Percentiles rank a stretch among this genome's conserved stretches.
These are phyloP conservation scores for Phytopythium mirpurense DNA, from an alignment of 352 stramenopile species.

Conservation along the genomic window DNA sequence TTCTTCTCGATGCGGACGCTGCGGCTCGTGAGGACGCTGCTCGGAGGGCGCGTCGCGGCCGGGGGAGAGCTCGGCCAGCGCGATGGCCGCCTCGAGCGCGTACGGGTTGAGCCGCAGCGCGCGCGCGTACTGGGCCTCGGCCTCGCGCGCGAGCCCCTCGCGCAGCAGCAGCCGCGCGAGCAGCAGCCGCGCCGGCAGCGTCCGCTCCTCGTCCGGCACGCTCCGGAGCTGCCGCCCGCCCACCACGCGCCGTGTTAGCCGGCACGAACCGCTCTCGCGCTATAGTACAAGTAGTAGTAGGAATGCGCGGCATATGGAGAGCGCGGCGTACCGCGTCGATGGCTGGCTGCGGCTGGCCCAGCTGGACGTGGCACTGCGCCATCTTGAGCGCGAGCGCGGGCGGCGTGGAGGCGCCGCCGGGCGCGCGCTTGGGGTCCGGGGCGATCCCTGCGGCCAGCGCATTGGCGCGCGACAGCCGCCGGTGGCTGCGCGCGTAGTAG, in stretches of 20 bases:
- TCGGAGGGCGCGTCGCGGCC: background rate
- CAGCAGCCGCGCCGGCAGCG: slow-evolving; percentile 57
- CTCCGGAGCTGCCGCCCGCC: no score
- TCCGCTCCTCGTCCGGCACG: slow-evolving; percentile 23
- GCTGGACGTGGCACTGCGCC: slow-evolving; percentile 59
- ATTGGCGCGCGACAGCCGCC: background rate
- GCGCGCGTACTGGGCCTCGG: slow-evolving; percentile 48
- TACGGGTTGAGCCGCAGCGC: slow-evolving; percentile 70
- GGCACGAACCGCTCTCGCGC: no score
- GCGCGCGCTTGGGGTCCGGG: no score
- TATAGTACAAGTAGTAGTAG: no score
- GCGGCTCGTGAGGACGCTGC: slow-evolving; percentile 21
- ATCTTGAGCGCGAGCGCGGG: slow-evolving; percentile 45
- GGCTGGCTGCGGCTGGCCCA: slow-evolving; percentile 50
- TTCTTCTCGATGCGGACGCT: background rate
- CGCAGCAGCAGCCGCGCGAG: slow-evolving; percentile 57
- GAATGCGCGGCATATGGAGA: background rate
- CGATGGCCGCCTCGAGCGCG: slow-evolving; percentile 72
- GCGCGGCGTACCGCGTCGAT: slow-evolving; percentile 45
- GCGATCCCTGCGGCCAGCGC: background rate
- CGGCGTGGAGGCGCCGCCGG: background rate
- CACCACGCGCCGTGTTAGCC: no score
- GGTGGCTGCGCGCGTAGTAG: slow-evolving; percentile 47
- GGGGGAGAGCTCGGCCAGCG: slow-evolving; percentile 47
- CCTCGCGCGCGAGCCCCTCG: slow-evolving; percentile 57